phyloP scores from a whole-genome alignment of 169 alveolate species.

The Miamiensis avidus region DNA sequence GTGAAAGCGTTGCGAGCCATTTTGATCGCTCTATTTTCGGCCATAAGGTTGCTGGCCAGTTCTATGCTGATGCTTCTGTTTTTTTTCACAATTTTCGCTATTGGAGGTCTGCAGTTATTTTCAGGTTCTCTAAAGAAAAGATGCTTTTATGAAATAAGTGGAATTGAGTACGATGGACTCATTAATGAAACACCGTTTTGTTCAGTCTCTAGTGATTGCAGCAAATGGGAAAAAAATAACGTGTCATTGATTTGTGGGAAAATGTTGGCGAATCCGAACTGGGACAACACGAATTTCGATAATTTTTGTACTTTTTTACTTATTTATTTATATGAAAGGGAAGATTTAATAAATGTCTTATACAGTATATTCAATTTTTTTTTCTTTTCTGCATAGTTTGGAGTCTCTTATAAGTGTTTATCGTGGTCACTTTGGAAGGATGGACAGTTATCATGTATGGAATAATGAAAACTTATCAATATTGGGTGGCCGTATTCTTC shows the following conservation, averaged over 20 bases:
- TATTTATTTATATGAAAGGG: too few relatives aligned
- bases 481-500: constrained; percentile 41
- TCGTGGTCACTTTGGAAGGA: constrained; percentile 65
- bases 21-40: constrained; percentile 67
- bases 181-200: constrained; percentile 48
- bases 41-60: constrained; percentile 70
- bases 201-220: constrained; percentile 45
- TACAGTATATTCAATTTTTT: not conserved
- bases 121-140: constrained; percentile 70
- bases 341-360: too few relatives aligned
- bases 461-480: constrained; percentile 3
- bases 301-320: constrained; percentile 33
- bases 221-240: constrained; percentile 9
- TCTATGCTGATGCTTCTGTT: constrained; percentile 70
- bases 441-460: constrained; percentile 51
- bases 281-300: constrained; percentile 60
- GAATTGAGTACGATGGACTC: constrained; percentile 42
- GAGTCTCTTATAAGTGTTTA: constrained; percentile 52
- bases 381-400: not conserved
- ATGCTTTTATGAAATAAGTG: constrained; percentile 61
- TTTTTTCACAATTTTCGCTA: constrained; percentile 79
- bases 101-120: constrained; percentile 80
- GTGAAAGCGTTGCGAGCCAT: constrained; percentile 73
- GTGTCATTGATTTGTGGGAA: constrained; percentile 58
- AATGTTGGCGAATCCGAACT: constrained; percentile 54